Evolutionary conservation across 1,139 yeast species (phyloP), one percentile per base, ranked within the genome.

Genomic region (Debaryomyces subglobosus): DNA sequence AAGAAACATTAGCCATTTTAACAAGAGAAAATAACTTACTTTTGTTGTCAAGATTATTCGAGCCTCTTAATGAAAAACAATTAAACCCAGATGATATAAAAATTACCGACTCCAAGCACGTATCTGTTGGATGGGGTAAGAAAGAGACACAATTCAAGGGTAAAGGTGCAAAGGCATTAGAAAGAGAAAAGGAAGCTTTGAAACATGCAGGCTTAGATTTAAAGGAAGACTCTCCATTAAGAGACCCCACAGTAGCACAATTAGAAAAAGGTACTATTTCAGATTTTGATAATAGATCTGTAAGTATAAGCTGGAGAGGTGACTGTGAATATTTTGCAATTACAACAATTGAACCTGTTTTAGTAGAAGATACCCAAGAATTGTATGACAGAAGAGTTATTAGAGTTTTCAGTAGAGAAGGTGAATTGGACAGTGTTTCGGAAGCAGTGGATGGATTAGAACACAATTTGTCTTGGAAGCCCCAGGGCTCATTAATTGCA

Each of bases 61-160:
- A 94, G 57, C 91, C 95, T 5, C 78, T 94, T 24, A 72, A 82
- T 10, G 97, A 94, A 60, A 74, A 77, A 46, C 55, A 58, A 15
- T 69, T 92, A 51, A 72, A 79, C 45, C 73, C 81, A 1, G 79
- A 78, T 13, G 98, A 94, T 63, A 74, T 91, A 45, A 67, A 69
- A 43, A 70, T 74, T 37, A 71, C 82, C 36, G 79, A 83, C 47
- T 84, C 92, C 3, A 86, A 86, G 58, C 97, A 94, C 61, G 97
- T 95, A 30, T 86, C 96, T 18, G 97, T 94, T 34, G 99, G 99
- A 16, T 95, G 99, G 99, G 99, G 99, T 61, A 89, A 88, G 57
- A 85, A 87, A 54, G 99, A 94, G 66, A 95, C 99, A 0, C 99
- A 95, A 68, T 95, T 95, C 66, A 86, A 89, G 66, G 99, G 99